A percentile compares a stretch with the other conserved stretches of the same genome.
Conservation (phyloP, 495 filamentous ascomycete species). For the Aspergillus wentii region DNA sequence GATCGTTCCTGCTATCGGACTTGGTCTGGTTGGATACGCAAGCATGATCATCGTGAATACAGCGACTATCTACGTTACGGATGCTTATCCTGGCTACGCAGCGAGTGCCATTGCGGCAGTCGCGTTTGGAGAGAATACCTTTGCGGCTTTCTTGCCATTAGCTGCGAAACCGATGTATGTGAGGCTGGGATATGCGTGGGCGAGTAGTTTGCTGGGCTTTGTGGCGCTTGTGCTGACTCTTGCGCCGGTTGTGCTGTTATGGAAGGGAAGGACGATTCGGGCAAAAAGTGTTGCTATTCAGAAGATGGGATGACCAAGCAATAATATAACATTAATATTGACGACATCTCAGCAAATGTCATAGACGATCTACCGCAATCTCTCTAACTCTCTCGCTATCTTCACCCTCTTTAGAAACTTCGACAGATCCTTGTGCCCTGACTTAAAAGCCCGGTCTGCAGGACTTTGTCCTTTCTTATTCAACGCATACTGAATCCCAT, state of each 20-base stretch:
- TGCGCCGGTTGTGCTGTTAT: slow-evolving; percentile 25
- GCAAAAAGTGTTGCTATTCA: slow-evolving; percentile 9
- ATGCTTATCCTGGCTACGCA: slow-evolving; percentile 29
- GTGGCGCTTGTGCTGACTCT: slow-evolving; percentile 26
- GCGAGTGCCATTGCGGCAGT: slow-evolving; percentile 31
- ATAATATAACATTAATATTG: no score
- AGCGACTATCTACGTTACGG: slow-evolving; percentile 26
- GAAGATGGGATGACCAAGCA: no score
- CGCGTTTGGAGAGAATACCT: slow-evolving; percentile 32
- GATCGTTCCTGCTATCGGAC: slow-evolving; percentile 18
- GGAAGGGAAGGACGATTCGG: slow-evolving; percentile 24
- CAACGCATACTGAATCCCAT: no score
- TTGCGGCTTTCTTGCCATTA: slow-evolving; percentile 33
- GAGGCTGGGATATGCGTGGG: slow-evolving; percentile 39
- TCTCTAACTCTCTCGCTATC: no score
- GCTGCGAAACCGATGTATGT: slow-evolving; percentile 39
- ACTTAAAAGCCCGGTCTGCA: no score
- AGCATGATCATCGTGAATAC: slow-evolving; percentile 27
- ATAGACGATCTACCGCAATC: not conserved
- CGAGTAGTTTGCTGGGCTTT: slow-evolving; percentile 36
- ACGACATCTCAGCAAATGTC: no score
- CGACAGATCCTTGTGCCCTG: no score
- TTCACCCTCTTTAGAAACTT: no score
- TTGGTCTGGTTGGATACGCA: slow-evolving; percentile 18
- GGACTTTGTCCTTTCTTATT: no score